Evolutionary conservation across 169 alveolate species (phyloP).

Genomic region (Neospora caninum): DNA sequence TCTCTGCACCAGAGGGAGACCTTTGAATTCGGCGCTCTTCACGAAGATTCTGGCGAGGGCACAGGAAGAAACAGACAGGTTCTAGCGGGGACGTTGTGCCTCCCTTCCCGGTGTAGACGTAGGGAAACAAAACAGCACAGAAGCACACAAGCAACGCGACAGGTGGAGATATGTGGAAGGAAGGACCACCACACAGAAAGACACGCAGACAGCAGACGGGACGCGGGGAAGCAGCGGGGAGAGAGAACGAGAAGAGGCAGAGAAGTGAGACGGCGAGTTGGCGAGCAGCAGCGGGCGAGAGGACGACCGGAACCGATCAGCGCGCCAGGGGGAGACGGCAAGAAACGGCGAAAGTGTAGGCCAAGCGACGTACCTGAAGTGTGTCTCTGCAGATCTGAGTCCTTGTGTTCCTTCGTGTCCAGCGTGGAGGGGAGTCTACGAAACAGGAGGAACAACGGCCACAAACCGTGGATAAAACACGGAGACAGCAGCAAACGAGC

Average conservation of each 20-base stretch:
- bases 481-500: background rate
- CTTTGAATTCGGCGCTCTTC: background rate
- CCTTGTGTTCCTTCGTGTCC: slow-evolving; percentile 41
- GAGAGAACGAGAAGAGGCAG: background rate
- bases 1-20: slow-evolving; percentile 6
- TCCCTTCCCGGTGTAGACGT: background rate
- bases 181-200: background rate
- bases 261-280: too few species aligned
- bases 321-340: background rate
- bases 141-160: background rate
- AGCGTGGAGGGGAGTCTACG: slow-evolving; percentile 20
- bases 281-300: too few species aligned
- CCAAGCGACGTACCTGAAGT: background rate
- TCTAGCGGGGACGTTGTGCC: background rate
- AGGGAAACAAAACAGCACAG: background rate
- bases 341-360: background rate
- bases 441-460: background rate
- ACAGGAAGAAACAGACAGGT: background rate
- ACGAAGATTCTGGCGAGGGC: background rate
- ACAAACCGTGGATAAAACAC: background rate
- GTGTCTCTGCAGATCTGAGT: slow-evolving; percentile 17
- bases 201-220: background rate
- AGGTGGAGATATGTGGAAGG: background rate
- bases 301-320: too few species aligned
- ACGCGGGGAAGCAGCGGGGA: background rate